Evolutionary conservation across 441 rosid species (phyloP).

Genomic region (Theobroma grandiflorum): DNA sequence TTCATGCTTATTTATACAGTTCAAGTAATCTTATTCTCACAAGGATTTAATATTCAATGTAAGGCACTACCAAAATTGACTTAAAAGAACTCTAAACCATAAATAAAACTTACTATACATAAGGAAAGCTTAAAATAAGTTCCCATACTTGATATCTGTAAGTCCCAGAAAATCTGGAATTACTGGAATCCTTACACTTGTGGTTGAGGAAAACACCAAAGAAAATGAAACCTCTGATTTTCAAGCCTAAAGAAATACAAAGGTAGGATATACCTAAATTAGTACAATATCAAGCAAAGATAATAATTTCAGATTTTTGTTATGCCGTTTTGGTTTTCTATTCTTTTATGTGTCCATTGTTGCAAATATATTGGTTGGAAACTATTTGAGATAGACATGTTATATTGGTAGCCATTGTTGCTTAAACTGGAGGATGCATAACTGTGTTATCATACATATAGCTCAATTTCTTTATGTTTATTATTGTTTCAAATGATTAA

Average conservation of each 20-base stretch:
- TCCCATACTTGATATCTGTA: neutral
- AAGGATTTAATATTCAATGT: neutral
- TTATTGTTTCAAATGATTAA: conserved; percentile 23
- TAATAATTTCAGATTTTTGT: neutral
- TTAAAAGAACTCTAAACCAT: conserved; percentile 6
- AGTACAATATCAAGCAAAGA: neutral
- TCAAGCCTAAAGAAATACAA: neutral
- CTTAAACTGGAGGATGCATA: conserved; percentile 18
- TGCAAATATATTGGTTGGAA: neutral
- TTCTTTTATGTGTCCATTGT: conserved; percentile 6
- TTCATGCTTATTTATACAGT: conserved; percentile 6
- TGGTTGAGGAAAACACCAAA: neutral
- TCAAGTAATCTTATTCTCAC: neutral
- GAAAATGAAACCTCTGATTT: neutral
- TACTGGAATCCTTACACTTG: neutral
- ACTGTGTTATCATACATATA: neutral
- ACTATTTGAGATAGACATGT: neutral
- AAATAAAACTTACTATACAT: neutral
- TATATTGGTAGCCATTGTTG: neutral
- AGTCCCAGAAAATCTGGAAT: neutral
- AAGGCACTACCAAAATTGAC: neutral
- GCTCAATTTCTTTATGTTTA: conserved; percentile 10
- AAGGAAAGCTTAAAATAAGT: neutral
- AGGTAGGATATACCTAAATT: neutral
- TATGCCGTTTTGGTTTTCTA: conserved; percentile 6